Evolutionary conservation across 2,329 filamentous ascomycete species (phyloP).

Genomic region (Aspergillus cejpii): DNA sequence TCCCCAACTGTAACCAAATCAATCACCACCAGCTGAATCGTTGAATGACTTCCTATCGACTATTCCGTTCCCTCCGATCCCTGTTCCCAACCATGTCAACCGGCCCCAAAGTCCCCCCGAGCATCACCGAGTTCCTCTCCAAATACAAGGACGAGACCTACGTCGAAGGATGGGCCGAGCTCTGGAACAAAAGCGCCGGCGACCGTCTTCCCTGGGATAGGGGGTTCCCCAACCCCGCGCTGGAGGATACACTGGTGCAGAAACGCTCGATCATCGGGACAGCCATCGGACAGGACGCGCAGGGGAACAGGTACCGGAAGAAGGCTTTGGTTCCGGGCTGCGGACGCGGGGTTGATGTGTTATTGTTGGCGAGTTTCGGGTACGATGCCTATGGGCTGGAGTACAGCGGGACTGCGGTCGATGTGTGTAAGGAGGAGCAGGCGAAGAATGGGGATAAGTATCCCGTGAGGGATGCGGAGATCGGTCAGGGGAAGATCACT

Average conservation of each 20-base stretch:
- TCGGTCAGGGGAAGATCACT: slow-evolving; percentile 35
- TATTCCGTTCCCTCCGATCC: too few relatives aligned
- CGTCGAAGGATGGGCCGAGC: slow-evolving; percentile 47
- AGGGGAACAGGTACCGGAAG: slow-evolving; percentile 33
- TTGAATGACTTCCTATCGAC: too few relatives aligned
- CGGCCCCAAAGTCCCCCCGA: slow-evolving; percentile 13
- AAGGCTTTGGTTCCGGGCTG: slow-evolving; percentile 72
- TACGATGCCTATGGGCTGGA: slow-evolving; percentile 75
- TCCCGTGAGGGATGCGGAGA: slow-evolving; percentile 27
- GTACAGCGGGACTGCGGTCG: slow-evolving; percentile 48
- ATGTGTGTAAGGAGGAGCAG: slow-evolving; percentile 34
- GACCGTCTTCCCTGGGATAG: slow-evolving; percentile 55
- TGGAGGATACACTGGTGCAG: slow-evolving; percentile 49
- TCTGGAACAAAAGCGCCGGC: slow-evolving; percentile 48
- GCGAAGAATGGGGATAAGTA: slow-evolving; percentile 31
- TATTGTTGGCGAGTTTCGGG: slow-evolving; percentile 65
- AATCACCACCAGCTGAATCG: too few relatives aligned
- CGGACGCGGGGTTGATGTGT: slow-evolving; percentile 73
- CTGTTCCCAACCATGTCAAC: not conserved
- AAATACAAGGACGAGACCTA: slow-evolving; percentile 39
- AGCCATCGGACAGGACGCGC: slow-evolving; percentile 20
- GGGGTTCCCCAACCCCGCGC: slow-evolving; percentile 52
- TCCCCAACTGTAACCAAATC: too few relatives aligned
- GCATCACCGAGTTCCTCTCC: slow-evolving; percentile 39
- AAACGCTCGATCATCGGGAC: slow-evolving; percentile 34